Percentiles rank a stretch among this genome's conserved stretches.
Conservation (phyloP, 1,139 yeast genomes). For the Kodamaea anthophila region DNA sequence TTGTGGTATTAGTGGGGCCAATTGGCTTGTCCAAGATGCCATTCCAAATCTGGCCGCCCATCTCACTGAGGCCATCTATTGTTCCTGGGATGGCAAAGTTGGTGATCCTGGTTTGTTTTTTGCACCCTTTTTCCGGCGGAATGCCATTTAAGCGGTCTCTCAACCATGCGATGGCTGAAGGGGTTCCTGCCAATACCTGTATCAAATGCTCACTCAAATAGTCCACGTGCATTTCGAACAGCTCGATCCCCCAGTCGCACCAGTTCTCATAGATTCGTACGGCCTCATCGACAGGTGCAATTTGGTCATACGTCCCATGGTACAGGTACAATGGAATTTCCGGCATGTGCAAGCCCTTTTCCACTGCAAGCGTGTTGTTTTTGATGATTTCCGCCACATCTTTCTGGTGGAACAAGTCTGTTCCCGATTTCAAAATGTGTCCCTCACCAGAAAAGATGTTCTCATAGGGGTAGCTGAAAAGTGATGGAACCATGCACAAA, state of each 20-base stretch:
- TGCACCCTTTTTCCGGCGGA: slow-evolving; percentile 9
- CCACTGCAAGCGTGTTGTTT: slow-evolving; percentile 7
- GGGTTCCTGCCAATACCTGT: slow-evolving; percentile 12
- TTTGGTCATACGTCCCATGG: slow-evolving; percentile 15
- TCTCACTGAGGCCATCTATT: slow-evolving; percentile 1
- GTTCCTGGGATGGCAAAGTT: slow-evolving; percentile 15
- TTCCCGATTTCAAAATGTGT: slow-evolving; percentile 12
- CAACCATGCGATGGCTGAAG: slow-evolving; percentile 14
- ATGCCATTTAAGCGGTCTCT: slow-evolving; percentile 10
- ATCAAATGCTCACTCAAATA: slow-evolving; percentile 14
- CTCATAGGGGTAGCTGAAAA: slow-evolving; percentile 8
- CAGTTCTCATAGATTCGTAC: slow-evolving; percentile 11
- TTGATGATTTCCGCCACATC: slow-evolving; percentile 3
- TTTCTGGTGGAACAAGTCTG: slow-evolving; percentile 10
- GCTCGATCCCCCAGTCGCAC: slow-evolving; percentile 13
- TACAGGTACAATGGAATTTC: slow-evolving; percentile 17
- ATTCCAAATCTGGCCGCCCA: background rate
- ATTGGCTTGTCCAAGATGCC: slow-evolving; percentile 4
- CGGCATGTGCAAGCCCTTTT: slow-evolving; percentile 10
- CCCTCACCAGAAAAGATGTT: slow-evolving; percentile 15
- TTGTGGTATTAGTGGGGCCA: slow-evolving; percentile 3
- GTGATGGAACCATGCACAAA: slow-evolving; percentile 6
- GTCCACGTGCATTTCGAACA: slow-evolving; percentile 13
- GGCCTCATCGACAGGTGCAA: slow-evolving; percentile 14
- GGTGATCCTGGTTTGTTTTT: slow-evolving; percentile 13